Percentiles rank a stretch among this genome's conserved stretches.
Evolutionary conservation across 441 rosid species (phyloP).

Genomic region (Euphorbia corollata): DNA sequence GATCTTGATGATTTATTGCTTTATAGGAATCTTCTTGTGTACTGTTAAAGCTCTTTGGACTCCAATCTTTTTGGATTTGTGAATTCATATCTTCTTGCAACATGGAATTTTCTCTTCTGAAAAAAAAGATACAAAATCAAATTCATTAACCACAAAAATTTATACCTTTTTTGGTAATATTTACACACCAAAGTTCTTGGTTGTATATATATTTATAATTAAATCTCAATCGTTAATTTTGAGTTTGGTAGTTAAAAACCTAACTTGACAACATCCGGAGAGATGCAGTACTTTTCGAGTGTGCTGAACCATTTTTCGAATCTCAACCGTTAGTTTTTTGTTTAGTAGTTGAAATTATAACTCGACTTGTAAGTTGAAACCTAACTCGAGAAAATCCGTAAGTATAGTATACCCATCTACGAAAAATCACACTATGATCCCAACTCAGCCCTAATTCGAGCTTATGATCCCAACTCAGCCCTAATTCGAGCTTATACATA

Average conservation of each 20-base stretch:
- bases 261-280: background rate
- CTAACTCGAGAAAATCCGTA: background rate
- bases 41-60: constrained; percentile 32
- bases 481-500: background rate
- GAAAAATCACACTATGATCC: background rate
- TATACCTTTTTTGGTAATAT: too few species aligned
- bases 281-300: background rate
- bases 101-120: constrained; percentile 29
- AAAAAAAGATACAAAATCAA: constrained; percentile 8
- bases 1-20: constrained; percentile 35
- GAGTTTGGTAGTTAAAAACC: background rate
- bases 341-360: background rate
- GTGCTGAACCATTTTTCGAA: background rate
- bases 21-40: constrained; percentile 33
- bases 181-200: too few species aligned
- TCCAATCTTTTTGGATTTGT: constrained; percentile 44
- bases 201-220: too few species aligned
- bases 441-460: background rate
- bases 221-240: background rate
- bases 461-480: background rate
- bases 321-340: background rate
- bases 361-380: background rate
- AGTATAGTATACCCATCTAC: too few species aligned
- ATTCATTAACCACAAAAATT: background rate
- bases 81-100: constrained; percentile 43